These are phyloP conservation scores for Gremmenia infestans DNA, from an alignment of 2,329 filamentous ascomycete species.

Conservation along the genomic window DNA sequence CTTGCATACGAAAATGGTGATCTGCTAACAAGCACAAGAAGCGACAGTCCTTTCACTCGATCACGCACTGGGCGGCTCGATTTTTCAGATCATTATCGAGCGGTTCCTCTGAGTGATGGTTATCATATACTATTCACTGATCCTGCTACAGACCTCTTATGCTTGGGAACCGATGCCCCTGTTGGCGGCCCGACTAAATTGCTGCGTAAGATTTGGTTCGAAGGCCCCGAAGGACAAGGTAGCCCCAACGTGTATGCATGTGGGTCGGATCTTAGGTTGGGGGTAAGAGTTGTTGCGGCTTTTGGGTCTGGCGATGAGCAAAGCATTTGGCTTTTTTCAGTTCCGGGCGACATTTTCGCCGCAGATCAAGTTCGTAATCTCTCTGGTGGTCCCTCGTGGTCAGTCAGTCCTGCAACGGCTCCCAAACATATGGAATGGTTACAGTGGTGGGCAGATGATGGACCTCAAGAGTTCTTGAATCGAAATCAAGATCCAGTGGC, in stretches of 20 bases:
- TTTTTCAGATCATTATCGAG: slow-evolving; percentile 53
- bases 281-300: slow-evolving; percentile 53
- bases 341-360: slow-evolving; percentile 53
- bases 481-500: slow-evolving; percentile 21
- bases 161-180: slow-evolving; percentile 57
- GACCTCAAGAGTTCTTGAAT: slow-evolving; percentile 32
- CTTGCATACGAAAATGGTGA: slow-evolving; percentile 8
- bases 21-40: slow-evolving; percentile 14
- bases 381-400: slow-evolving; percentile 7
- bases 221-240: slow-evolving; percentile 26
- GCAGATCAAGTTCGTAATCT: slow-evolving; percentile 25
- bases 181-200: slow-evolving; percentile 50
- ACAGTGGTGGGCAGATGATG: slow-evolving; percentile 37
- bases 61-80: slow-evolving; percentile 19
- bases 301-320: slow-evolving; percentile 42
- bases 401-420: slow-evolving; percentile 3
- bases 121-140: slow-evolving; percentile 62
- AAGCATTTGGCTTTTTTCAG: slow-evolving; percentile 53
- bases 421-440: slow-evolving; percentile 26
- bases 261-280: slow-evolving; percentile 51
- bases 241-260: slow-evolving; percentile 50
- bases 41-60: slow-evolving; percentile 9
- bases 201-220: slow-evolving; percentile 52
- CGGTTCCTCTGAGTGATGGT: slow-evolving; percentile 60
- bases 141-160: slow-evolving; percentile 49